Conservation (phyloP, 2,329 filamentous ascomycete genomes). For the Stemphylium beticola region DNA sequence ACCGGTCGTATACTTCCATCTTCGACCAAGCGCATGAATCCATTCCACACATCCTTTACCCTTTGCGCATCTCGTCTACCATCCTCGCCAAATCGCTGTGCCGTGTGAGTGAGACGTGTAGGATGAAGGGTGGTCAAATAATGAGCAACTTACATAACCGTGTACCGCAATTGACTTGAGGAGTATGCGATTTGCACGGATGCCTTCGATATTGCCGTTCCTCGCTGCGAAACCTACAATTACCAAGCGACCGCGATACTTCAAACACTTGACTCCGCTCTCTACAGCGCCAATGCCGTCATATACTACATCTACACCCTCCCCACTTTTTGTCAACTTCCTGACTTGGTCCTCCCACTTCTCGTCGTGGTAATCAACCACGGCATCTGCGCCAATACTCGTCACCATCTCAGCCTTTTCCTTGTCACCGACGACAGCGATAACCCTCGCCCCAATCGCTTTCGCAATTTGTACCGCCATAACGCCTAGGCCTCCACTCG, state of each 20-base stretch:
- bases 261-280: conserved; percentile 61
- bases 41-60: conserved; percentile 58
- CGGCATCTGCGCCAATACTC: conserved; percentile 50
- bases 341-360: conserved; percentile 61
- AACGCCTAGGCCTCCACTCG: conserved; percentile 62
- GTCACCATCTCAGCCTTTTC: conserved; percentile 54
- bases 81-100: conserved; percentile 63
- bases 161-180: conserved; percentile 33
- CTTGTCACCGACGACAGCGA: conserved; percentile 59
- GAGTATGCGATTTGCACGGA: conserved; percentile 31
- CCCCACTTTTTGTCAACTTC: conserved; percentile 53
- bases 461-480: conserved; percentile 64
- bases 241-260: conserved; percentile 61
- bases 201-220: conserved; percentile 58
- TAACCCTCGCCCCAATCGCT: conserved; percentile 59
- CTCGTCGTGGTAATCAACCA: conserved; percentile 51
- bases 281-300: conserved; percentile 65
- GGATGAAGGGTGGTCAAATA: background rate
- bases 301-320: conserved; percentile 64
- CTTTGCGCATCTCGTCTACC: conserved; percentile 57
- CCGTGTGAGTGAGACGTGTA: background rate
- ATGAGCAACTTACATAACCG: conserved; percentile 28
- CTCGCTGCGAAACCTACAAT: conserved; percentile 65
- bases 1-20: conserved; percentile 58
- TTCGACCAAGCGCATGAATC: conserved; percentile 57